Conservation (phyloP, 768 basidiomycete species). For the Mycena capillaripes region DNA sequence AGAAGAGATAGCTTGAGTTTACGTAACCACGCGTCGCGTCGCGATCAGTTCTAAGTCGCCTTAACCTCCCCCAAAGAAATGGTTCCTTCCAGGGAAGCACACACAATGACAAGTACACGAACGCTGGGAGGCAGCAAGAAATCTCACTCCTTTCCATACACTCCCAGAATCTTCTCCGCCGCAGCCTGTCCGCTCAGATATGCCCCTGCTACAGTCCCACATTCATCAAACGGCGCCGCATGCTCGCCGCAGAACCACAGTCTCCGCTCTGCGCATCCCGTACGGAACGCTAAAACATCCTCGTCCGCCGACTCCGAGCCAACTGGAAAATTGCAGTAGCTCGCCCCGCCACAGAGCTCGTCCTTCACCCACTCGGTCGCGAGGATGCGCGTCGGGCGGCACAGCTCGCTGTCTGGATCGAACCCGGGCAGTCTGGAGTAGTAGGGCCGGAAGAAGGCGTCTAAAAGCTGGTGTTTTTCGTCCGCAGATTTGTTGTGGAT, state of each 20-base stretch:
- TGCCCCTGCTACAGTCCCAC: conserved; percentile 39
- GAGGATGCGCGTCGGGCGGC: conserved; percentile 31
- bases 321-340: conserved; percentile 40
- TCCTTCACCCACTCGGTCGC: conserved; percentile 39
- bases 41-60: too few species aligned
- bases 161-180: too few species aligned
- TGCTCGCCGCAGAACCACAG: conserved; percentile 41
- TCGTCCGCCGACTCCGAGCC: conserved; percentile 35
- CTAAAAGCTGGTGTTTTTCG: conserved; percentile 32
- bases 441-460: conserved; percentile 37
- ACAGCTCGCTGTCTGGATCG: conserved; percentile 21
- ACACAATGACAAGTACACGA: too few species aligned
- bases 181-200: conserved; percentile 33
- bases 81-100: too few species aligned
- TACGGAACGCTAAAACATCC: conserved; percentile 36
- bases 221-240: conserved; percentile 39
- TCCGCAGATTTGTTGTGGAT: conserved; percentile 33
- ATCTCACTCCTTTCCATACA: too few species aligned
- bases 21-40: neutral
- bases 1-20: neutral
- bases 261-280: conserved; percentile 30
- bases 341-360: conserved; percentile 34
- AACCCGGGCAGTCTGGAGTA: conserved; percentile 38
- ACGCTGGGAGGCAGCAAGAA: too few species aligned
- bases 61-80: too few species aligned